These are phyloP conservation scores for Exophiala mesophila DNA, from an alignment of 2,329 filamentous ascomycete genomes.

Conservation along the genomic window DNA sequence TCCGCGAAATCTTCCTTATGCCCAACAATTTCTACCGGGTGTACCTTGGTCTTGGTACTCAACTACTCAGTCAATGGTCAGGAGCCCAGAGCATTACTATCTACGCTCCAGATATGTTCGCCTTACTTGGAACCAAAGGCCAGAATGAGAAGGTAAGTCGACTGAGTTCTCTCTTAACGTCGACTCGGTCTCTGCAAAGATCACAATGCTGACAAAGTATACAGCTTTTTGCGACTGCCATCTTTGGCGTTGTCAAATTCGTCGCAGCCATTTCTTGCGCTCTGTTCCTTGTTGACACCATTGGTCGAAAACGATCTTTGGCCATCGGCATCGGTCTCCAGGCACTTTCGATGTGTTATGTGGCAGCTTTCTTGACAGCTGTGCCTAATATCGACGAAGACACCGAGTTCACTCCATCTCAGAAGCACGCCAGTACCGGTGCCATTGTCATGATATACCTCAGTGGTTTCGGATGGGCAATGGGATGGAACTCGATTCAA, in stretches of 20 bases:
- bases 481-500: conserved; percentile 42
- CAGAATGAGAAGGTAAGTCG: conserved; percentile 51
- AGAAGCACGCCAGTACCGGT: conserved; percentile 34
- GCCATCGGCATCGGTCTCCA: conserved; percentile 46
- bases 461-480: conserved; percentile 42
- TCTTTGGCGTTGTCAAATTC: conserved; percentile 73
- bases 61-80: conserved; percentile 69
- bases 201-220: background rate
- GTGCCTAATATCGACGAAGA: conserved; percentile 30
- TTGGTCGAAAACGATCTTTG: conserved; percentile 63
- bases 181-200: background rate
- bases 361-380: conserved; percentile 46
- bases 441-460: conserved; percentile 44
- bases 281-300: conserved; percentile 72
- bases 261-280: conserved; percentile 63
- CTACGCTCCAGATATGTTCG: conserved; percentile 70
- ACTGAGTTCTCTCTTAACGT: too few relatives aligned
- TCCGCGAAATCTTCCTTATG: conserved; percentile 64
- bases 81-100: conserved; percentile 70
- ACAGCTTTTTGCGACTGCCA: conserved; percentile 62
- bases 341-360: conserved; percentile 50
- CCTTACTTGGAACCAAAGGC: conserved; percentile 64
- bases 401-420: conserved; percentile 16
- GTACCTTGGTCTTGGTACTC: conserved; percentile 62
- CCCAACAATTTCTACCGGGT: conserved; percentile 69